Percentiles rank a stretch among this genome's conserved stretches.
Conservation (phyloP, 2,329 filamentous ascomycete species). For the Botrytis galanthina region DNA sequence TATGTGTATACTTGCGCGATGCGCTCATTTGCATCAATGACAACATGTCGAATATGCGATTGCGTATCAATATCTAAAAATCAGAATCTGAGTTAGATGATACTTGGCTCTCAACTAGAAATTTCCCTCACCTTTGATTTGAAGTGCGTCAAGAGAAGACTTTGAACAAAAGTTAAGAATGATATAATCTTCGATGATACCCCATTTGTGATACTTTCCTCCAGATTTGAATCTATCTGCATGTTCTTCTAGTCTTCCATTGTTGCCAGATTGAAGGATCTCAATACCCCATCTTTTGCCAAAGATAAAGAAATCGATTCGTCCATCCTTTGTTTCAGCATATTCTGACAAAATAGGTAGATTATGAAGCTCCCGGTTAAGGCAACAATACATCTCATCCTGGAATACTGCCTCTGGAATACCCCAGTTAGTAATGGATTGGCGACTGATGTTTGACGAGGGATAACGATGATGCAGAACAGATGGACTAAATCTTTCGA, state of each 20-base stretch:
- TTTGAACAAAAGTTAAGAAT: slow-evolving; percentile 12
- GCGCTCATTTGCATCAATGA: not conserved
- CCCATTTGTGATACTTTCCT: not conserved
- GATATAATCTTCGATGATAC: not conserved
- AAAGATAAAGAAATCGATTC: slow-evolving; percentile 11
- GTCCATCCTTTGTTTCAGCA: not conserved
- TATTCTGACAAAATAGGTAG: not conserved
- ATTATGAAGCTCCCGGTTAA: not conserved
- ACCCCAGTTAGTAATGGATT: not conserved
- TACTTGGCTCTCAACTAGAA: not conserved
- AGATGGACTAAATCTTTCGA: slow-evolving; percentile 6
- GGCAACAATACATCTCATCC: slow-evolving; percentile 10
- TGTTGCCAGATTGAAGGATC: not conserved
- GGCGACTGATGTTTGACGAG: not conserved
- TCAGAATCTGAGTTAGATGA: not conserved
- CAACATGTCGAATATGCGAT: not conserved
- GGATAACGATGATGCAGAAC: not conserved
- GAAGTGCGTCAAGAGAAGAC: not conserved
- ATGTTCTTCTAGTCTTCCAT: not conserved
- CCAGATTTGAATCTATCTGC: not conserved
- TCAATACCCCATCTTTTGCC: not conserved
- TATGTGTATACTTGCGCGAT: slow-evolving; percentile 5
- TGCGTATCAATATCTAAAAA: not conserved
- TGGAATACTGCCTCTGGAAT: not conserved
- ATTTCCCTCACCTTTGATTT: not conserved